Evolutionary conservation across 768 basidiomycete species (phyloP), one percentile per base, ranked within the genome.

Genomic region (Suillus hirtellus): DNA sequence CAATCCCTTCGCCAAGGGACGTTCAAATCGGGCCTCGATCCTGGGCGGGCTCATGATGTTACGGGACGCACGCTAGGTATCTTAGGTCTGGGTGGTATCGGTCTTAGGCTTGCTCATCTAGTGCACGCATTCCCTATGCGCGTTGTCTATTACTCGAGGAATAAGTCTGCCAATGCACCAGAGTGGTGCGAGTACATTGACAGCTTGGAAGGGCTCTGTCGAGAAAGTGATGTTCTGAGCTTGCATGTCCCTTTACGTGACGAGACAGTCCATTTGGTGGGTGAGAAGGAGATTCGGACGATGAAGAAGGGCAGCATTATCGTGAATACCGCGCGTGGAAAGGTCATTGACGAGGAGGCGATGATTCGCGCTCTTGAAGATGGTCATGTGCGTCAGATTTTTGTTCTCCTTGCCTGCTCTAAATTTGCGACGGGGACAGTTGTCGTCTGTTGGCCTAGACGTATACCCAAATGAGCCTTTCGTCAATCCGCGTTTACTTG

Each of bases 241-340:
- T 80, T 98, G 31, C 91, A 95, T 73, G 86, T 95, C 14, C 96
- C 96, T 0, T 78, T 96, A 50, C 84, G 87, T 59, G 71, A 79
- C 17, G 86, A 93, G 27, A 98, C 93, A 11, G 82, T 86, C 43
- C 86, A 88, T 1, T 75, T 90, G 10, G 87, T 95, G 1, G 87
- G 86, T 12, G 89, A 92, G 73, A 84, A 82, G 68, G 86, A 86
- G 81, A 93, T 96, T 62, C 79, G 89, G 56, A 79, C 81, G 67
- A 79, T 96, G 80, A 95, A 91, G 78, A 85, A 83, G 50, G 90
- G 91, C 5, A 82, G 86, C 2, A 82, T 93, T 60, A 83, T 96
- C 69, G 84, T 95, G 65, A 95, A 95, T 75, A 95, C 93, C 2
- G 93, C 94, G 24, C 79, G 95, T n/a, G 95, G 95, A 12, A 95